phyloP scores from a whole-genome alignment of 225 moss, liverwort and hornwort genomes.

The Antitrichia curtipendula region DNA sequence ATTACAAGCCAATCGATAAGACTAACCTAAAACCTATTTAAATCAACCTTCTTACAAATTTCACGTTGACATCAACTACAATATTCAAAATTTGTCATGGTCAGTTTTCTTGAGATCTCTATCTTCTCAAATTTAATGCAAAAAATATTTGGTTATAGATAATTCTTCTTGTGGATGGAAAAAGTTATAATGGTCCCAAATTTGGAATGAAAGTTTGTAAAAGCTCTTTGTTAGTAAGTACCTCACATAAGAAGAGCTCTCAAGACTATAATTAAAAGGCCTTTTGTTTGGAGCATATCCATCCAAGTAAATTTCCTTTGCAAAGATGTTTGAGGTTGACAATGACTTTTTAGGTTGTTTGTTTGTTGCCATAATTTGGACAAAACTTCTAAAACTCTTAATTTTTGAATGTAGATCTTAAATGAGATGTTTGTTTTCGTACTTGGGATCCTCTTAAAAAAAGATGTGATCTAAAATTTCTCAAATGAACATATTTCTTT shows the following conservation, averaged over 20 bases:
- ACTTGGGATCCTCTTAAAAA: neutral
- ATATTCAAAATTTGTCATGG: neutral
- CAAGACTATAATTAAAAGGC: too few relatives aligned
- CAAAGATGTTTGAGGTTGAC: neutral
- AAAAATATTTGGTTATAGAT: neutral
- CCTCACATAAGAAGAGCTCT: too few relatives aligned
- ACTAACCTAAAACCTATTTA: accelerated
- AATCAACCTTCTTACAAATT: neutral
- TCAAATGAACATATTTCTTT: too few relatives aligned
- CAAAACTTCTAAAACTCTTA: neutral
- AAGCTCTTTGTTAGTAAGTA: too few relatives aligned
- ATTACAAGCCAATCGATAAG: neutral
- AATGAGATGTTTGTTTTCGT: neutral
- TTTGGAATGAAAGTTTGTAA: neutral
- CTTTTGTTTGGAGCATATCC: neutral
- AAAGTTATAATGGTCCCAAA: neutral
- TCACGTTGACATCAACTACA: accelerated
- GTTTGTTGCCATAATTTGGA: too few relatives aligned
- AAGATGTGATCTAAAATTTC: accelerated
- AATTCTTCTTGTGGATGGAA: too few relatives aligned
- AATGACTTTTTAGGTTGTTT: neutral
- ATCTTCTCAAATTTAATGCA: neutral
- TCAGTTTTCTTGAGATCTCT: accelerated
- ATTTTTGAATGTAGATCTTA: neutral
- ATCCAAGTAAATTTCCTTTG: neutral